A percentile compares a stretch with the other conserved stretches of the same genome.
Conservation (phyloP, 148 eudicot genomes). For the Rhododendron simsii region DNA sequence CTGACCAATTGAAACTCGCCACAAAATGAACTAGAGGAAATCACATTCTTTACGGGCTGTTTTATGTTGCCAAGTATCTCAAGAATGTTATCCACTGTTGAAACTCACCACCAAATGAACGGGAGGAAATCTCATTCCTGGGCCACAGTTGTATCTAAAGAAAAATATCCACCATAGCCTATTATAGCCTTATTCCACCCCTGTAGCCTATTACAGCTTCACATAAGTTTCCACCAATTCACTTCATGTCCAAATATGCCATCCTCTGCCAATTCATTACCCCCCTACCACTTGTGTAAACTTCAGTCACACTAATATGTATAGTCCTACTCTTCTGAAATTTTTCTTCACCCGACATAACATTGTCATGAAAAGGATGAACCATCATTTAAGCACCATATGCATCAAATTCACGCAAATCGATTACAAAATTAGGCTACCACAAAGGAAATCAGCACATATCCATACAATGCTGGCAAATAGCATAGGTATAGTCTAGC, state of each 20-base stretch:
- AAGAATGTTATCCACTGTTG: neutral
- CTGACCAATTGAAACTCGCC: neutral
- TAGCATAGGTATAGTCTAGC: neutral
- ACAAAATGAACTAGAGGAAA: neutral
- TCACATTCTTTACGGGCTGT: neutral
- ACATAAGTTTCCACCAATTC: neutral
- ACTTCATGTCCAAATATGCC: neutral
- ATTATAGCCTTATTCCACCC: neutral
- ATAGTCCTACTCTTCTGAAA: neutral
- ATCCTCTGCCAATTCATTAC: neutral
- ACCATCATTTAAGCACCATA: constrained; percentile 1
- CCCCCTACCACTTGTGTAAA: neutral
- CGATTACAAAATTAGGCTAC: neutral
- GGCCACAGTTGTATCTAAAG: neutral
- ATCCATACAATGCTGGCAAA: neutral
- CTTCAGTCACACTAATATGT: neutral
- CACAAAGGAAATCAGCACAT: neutral
- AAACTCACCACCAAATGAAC: neutral
- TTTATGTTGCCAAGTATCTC: neutral
- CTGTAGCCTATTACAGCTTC: neutral
- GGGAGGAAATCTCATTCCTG: neutral
- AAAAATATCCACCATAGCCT: neutral
- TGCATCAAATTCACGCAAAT: neutral
- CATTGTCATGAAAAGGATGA: neutral
- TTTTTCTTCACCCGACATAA: neutral